Base-by-base conservation (phyloP, 2,329 filamentous ascomycete species). In the Triangularia setosa region DNA sequence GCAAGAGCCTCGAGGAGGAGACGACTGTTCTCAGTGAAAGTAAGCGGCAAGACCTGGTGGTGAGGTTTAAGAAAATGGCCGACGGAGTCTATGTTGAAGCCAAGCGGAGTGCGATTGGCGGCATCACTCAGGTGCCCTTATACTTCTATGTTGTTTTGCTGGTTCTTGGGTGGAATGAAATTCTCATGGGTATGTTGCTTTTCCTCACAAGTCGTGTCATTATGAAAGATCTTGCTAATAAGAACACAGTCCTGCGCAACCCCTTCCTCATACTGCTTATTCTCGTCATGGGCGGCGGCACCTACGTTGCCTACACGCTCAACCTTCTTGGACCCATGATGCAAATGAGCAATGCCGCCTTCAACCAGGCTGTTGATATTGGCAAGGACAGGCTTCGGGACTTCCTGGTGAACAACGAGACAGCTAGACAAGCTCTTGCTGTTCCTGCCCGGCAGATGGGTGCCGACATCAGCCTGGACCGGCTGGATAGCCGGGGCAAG, bases 71-170 rank as follows among this genome's bases (percentile, higher is more conserved):
- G 84, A 98, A 98, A 84, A 95, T 92, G 35, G 95, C 95, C 1
- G 95, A 99, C 75, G 95, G 93, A 7, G 94, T 99, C 3, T 99
- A 97, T 72, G 93, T 99, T 52, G 95, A 99, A 80, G 95, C 95
- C 58, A 99, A 99, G 84, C 87, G 95, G 64, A 93, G 94, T 75
- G 95, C 95, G 52, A 96, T 99, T 74, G 95, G 95, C 62, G 93
- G 94, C 64, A 91, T 99, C 72, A 91, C 93, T 4, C 93, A 97
- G 77, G 88, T 99, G 58, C 95, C 95, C 5, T 79, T 96, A 67
- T 98, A 97, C 78, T 97, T 99, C 77, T 99, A 97, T 72, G 92
- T 87, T 52, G 77, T 98, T 63, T 82, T 99, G 63, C 80, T 99
- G 69, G 91, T 92, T 23, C 83, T 99, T 58, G 95, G 95, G n/a